Percentiles rank a stretch among this genome's conserved stretches.
phyloP scores from a whole-genome alignment of 345 rosid genomes.

The Sonneratia alba region DNA sequence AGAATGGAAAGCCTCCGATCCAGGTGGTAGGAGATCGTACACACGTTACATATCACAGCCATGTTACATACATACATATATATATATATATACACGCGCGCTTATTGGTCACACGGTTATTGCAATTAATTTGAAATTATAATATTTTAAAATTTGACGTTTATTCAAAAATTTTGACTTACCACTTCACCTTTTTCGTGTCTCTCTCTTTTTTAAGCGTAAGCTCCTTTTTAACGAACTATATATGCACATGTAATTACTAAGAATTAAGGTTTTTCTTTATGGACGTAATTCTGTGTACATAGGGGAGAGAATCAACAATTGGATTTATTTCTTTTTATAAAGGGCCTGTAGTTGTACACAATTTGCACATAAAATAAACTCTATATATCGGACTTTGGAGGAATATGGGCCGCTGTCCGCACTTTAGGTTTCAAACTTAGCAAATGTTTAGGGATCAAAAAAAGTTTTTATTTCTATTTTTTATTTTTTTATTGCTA shows the following conservation, averaged over 20 bases:
- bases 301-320: neutral
- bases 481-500: neutral
- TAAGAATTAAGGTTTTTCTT: conserved; percentile 1
- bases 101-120: too few relatives aligned
- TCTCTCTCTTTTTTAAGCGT: too few relatives aligned
- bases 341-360: conserved; percentile 17
- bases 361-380: conserved; percentile 28
- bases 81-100: neutral
- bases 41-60: conserved; percentile 13
- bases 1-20: conserved; percentile 12
- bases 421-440: conserved; percentile 1
- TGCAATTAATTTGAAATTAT: too few relatives aligned
- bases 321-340: conserved; percentile 10
- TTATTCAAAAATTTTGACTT: too few relatives aligned
- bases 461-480: neutral
- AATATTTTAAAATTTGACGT: too few relatives aligned
- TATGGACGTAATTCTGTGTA: neutral
- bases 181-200: too few relatives aligned
- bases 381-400: conserved; percentile 20
- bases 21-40: conserved; percentile 13
- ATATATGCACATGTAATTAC: neutral
- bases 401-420: conserved; percentile 3
- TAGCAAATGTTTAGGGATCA: conserved; percentile 4
- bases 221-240: too few relatives aligned
- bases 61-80: neutral